Conservation (phyloP, 225 moss, liverwort and hornwort genomes). For the Climacium dendroides region DNA sequence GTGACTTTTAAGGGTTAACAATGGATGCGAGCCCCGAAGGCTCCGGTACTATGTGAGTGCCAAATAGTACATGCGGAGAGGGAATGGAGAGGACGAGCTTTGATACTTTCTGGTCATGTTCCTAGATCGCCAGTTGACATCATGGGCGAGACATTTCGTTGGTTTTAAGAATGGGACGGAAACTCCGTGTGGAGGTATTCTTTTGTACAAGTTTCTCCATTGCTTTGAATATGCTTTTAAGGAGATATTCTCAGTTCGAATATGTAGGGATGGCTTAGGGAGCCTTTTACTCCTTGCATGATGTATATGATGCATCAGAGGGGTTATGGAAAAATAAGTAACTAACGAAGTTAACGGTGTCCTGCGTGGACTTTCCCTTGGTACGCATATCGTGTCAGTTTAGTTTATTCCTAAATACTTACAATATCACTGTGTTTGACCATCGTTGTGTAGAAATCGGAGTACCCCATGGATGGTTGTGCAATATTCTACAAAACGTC, state of each 20-base stretch:
- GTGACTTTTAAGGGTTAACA: background rate
- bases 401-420: background rate
- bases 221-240: background rate
- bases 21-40: background rate
- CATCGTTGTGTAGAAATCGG: constrained; percentile 21
- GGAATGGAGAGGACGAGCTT: background rate
- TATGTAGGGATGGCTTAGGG: background rate
- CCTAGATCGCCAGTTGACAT: background rate
- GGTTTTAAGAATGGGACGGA: background rate
- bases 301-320: background rate
- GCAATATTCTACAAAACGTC: constrained; percentile 50
- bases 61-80: background rate
- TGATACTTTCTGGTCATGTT: background rate
- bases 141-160: background rate
- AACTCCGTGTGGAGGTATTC: background rate
- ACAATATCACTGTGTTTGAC: background rate
- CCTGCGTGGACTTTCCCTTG: background rate
- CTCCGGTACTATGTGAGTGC: background rate
- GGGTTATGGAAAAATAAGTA: background rate
- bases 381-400: background rate
- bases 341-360: background rate
- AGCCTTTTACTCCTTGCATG: background rate
- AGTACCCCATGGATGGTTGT: constrained; percentile 51
- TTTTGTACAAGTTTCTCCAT: background rate
- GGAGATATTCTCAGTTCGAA: background rate